These are phyloP conservation scores for Geotrichum carabidarum DNA, from an alignment of 1,139 yeast genomes.

Conservation along the genomic window DNA sequence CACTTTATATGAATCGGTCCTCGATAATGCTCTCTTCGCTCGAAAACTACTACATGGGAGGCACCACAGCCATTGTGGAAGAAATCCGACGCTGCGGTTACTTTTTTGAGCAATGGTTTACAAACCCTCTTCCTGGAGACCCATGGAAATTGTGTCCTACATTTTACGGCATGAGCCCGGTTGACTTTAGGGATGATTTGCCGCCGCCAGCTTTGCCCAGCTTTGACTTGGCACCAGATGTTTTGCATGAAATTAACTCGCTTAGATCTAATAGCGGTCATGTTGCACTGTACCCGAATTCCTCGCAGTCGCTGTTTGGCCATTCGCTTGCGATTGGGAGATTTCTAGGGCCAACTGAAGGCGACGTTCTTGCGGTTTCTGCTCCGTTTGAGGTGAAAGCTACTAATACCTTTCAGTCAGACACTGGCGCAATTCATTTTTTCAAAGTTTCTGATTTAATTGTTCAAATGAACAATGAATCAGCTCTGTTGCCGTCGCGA, in stretches of 20 bases:
- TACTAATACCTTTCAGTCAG: background rate
- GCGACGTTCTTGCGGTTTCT: constrained; percentile 44
- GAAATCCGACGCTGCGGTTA: constrained; percentile 41
- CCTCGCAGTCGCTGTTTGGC: constrained; percentile 37
- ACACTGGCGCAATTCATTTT: constrained; percentile 15
- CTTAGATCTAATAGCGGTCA: background rate
- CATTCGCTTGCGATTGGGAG: constrained; percentile 40
- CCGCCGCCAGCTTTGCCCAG: background rate
- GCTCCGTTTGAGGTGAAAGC: constrained; percentile 44
- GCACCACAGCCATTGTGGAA: constrained; percentile 44
- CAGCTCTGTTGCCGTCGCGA: background rate
- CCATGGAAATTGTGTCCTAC: constrained; percentile 46
- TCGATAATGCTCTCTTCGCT: constrained; percentile 43
- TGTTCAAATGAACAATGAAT: background rate
- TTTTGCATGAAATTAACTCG: background rate
- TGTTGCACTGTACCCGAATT: background rate
- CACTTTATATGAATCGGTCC: constrained; percentile 29
- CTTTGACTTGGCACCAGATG: background rate
- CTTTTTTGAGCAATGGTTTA: constrained; percentile 43
- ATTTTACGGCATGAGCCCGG: constrained; percentile 30
- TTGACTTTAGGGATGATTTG: background rate
- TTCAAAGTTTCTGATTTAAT: background rate
- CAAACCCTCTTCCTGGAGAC: constrained; percentile 30
- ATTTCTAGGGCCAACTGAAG: constrained; percentile 34
- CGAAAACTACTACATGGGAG: constrained; percentile 50